Percentiles rank a stretch among this genome's conserved stretches.
Conservation (phyloP, 106 monocot genomes). For the Apostasia ramifera region DNA sequence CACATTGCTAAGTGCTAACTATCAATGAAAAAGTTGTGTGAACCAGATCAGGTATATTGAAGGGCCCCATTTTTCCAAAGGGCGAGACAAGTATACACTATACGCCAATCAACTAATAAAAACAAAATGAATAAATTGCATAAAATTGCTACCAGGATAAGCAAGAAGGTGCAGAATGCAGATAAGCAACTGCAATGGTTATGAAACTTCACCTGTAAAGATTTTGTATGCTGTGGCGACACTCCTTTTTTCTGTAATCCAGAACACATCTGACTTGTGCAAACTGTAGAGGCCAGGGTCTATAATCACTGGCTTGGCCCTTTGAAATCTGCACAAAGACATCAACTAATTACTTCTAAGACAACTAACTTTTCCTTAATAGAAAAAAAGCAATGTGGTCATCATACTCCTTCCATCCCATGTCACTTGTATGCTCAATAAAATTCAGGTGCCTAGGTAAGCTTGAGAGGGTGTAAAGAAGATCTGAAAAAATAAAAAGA, state of each 20-base stretch:
- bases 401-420: constrained; percentile 61
- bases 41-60: no score
- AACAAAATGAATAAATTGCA: no score
- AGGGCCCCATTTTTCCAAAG: no score
- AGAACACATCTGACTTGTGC: constrained; percentile 55
- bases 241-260: constrained; percentile 54
- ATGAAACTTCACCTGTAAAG: constrained; percentile 23
- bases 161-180: background rate
- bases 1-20: no score
- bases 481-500: constrained; percentile 26
- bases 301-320: constrained; percentile 62
- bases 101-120: no score
- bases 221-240: constrained; percentile 62
- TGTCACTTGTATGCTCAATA: constrained; percentile 64
- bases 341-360: constrained; percentile 1
- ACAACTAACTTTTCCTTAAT: background rate
- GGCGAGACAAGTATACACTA: no score
- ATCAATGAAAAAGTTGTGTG: no score
- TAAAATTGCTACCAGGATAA: background rate
- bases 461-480: constrained; percentile 37
- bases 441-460: constrained; percentile 56
- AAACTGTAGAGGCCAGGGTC: constrained; percentile 64
- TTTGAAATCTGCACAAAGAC: constrained; percentile 26
- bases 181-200: background rate
- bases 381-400: background rate